Conservation (phyloP, 78 protist genomes). For the Capsaspora owczarzaki region DNA sequence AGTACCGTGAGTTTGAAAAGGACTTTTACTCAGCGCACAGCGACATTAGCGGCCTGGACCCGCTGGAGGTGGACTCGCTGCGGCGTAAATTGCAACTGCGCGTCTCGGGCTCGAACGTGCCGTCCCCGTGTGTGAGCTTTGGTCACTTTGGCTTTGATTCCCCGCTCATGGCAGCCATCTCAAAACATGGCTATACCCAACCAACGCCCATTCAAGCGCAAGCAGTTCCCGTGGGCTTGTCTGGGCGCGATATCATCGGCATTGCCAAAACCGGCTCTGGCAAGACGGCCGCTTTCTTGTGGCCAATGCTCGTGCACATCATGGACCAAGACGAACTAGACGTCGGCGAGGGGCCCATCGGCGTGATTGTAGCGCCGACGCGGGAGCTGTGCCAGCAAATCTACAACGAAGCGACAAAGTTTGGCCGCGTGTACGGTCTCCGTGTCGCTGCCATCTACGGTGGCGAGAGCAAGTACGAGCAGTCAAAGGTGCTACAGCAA, state of each 20-base stretch:
- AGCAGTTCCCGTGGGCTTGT: constrained; percentile 37
- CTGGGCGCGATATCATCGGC: constrained; percentile 70
- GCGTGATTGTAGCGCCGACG: constrained; percentile 76
- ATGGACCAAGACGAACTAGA: constrained; percentile 33
- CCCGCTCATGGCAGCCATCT: not conserved
- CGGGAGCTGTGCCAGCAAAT: constrained; percentile 73
- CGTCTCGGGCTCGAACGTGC: not conserved
- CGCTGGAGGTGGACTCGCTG: not conserved
- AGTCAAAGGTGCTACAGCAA: constrained; percentile 47
- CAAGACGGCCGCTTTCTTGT: constrained; percentile 75
- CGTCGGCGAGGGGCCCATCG: constrained; percentile 58
- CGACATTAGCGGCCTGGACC: not conserved
- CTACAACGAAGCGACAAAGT: not conserved
- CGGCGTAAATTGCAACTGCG: not conserved
- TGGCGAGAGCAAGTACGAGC: constrained; percentile 45
- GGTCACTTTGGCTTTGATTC: constrained; percentile 30
- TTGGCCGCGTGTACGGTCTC: not conserved
- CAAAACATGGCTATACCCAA: constrained; percentile 1
- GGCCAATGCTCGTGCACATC: constrained; percentile 74
- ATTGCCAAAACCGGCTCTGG: constrained; percentile 91
- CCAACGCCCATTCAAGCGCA: constrained; percentile 29
- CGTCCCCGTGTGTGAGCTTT: constrained; percentile 24
- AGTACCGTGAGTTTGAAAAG: constrained; percentile 72
- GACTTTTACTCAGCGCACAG: constrained; percentile 66
- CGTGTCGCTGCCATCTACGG: not conserved